Evolutionary conservation across 352 stramenopile genomes (phyloP).

Genomic region (Phytopythium helicoides): DNA sequence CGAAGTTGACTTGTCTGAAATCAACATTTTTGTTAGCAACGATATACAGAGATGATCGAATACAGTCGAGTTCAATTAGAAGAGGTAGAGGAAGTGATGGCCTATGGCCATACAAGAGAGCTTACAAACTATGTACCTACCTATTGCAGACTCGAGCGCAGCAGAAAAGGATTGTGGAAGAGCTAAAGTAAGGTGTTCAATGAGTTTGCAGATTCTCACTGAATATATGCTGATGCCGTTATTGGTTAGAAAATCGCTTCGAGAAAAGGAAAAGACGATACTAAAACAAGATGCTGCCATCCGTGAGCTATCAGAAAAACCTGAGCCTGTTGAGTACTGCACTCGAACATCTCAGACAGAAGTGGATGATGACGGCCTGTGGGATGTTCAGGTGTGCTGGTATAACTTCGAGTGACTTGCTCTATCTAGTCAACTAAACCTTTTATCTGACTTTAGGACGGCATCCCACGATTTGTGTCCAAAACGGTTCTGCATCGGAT

Average conservation of each 20-base stretch:
- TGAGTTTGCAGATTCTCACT: too few species aligned
- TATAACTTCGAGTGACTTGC: too few species aligned
- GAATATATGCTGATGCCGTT: too few species aligned
- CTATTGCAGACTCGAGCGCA: slow-evolving; percentile 34
- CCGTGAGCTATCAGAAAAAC: slow-evolving; percentile 38
- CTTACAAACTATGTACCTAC: background rate
- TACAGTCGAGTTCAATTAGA: slow-evolving; percentile 45
- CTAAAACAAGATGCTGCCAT: slow-evolving; percentile 40
- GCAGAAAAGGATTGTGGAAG: slow-evolving; percentile 46
- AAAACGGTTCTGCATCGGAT: slow-evolving; percentile 40
- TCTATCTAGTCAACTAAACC: too few species aligned
- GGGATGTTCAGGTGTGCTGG: slow-evolving; percentile 68
- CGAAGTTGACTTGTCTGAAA: too few species aligned
- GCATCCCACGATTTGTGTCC: slow-evolving; percentile 57
- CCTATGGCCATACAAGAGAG: too few species aligned
- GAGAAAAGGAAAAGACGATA: slow-evolving; percentile 53
- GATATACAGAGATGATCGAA: slow-evolving; percentile 39
- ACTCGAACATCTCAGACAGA: slow-evolving; percentile 45
- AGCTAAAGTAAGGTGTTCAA: slow-evolving; percentile 38
- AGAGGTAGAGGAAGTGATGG: too few species aligned
- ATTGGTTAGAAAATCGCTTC: slow-evolving; percentile 32
- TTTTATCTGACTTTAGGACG: slow-evolving; percentile 32
- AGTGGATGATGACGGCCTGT: slow-evolving; percentile 72
- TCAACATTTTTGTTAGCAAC: too few species aligned
- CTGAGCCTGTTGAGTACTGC: slow-evolving; percentile 8